phyloP scores from a whole-genome alignment of 1,284 basidiomycete genomes.

The Cryptococcus depauperatus region DNA sequence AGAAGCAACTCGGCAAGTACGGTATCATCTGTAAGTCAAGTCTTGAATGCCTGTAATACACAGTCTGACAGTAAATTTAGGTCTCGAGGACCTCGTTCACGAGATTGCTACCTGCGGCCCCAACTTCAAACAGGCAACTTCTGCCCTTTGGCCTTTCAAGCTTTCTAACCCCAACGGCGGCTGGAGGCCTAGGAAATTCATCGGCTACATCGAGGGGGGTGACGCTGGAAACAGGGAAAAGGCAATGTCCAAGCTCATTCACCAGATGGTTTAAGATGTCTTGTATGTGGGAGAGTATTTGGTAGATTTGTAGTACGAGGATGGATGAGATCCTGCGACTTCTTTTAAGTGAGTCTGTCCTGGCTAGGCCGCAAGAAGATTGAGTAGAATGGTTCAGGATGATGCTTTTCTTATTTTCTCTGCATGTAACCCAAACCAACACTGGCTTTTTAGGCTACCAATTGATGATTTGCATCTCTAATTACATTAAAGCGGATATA shows the following conservation, averaged over 20 bases:
- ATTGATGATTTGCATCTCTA: too few relatives aligned
- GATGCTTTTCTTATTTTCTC: slow-evolving; percentile 20
- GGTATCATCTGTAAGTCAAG: slow-evolving; percentile 74
- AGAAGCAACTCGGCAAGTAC: slow-evolving; percentile 83
- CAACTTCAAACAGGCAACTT: slow-evolving; percentile 97
- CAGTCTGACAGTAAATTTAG: slow-evolving; percentile 10
- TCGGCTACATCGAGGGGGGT: slow-evolving; percentile 86
- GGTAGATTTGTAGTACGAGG: too few relatives aligned
- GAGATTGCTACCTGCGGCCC: slow-evolving; percentile 93
- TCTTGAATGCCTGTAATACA: too few relatives aligned
- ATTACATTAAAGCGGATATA: too few relatives aligned
- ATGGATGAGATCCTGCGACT: neutral
- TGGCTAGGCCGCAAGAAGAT: too few relatives aligned
- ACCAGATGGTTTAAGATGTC: slow-evolving; percentile 84
- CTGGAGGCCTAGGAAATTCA: slow-evolving; percentile 95
- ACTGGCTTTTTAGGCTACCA: too few relatives aligned
- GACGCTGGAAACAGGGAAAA: slow-evolving; percentile 88
- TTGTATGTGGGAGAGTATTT: slow-evolving; percentile 2
- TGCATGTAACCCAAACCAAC: slow-evolving; percentile 21
- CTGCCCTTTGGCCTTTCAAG: slow-evolving; percentile 99
- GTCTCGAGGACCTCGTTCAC: slow-evolving; percentile 93
- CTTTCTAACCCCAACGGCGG: slow-evolving; percentile 98
- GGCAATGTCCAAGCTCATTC: slow-evolving; percentile 94
- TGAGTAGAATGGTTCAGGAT: slow-evolving; percentile 13
- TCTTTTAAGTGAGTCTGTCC: too few relatives aligned